These are phyloP conservation scores for Pichia sp. DNA, from an alignment of 1,139 yeast species.

Conservation along the genomic window DNA sequence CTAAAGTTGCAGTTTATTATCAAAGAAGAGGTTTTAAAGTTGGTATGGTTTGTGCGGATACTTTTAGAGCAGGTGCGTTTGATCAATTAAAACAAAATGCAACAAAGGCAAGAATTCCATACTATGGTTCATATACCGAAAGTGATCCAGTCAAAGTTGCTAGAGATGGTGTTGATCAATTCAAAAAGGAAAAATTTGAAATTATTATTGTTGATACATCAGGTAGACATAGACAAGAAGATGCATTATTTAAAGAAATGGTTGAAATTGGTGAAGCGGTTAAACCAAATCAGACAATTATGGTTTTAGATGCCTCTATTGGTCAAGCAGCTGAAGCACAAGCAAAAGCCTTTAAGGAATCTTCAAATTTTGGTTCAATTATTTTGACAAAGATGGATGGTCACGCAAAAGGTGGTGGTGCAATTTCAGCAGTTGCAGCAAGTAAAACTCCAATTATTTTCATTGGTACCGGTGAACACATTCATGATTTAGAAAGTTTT, in stretches of 20 bases:
- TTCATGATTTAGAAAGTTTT: conserved; percentile 86
- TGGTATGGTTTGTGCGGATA: conserved; percentile 97
- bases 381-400: conserved; percentile 97
- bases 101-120: conserved; percentile 89
- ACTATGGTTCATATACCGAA: conserved; percentile 90
- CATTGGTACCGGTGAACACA: conserved; percentile 98
- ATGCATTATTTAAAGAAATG: conserved; percentile 90
- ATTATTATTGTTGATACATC: conserved; percentile 95
- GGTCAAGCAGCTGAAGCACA: conserved; percentile 98
- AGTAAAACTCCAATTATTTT: conserved; percentile 94
- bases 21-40: conserved; percentile 91
- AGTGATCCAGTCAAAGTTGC: conserved; percentile 95
- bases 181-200: conserved; percentile 87
- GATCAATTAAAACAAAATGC: conserved; percentile 98
- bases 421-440: conserved; percentile 96
- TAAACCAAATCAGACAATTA: conserved; percentile 86
- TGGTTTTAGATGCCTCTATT: conserved; percentile 96
- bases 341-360: conserved; percentile 88
- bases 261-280: conserved; percentile 83
- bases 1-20: conserved; percentile 90
- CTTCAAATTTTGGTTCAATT: conserved; percentile 90
- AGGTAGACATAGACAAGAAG: conserved; percentile 96
- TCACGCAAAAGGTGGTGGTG: conserved; percentile 99
- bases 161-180: conserved; percentile 83
- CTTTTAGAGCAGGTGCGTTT: conserved; percentile 98